These are phyloP conservation scores for Myochromella boudieri DNA, from an alignment of 768 basidiomycete species.

Conservation along the genomic window DNA sequence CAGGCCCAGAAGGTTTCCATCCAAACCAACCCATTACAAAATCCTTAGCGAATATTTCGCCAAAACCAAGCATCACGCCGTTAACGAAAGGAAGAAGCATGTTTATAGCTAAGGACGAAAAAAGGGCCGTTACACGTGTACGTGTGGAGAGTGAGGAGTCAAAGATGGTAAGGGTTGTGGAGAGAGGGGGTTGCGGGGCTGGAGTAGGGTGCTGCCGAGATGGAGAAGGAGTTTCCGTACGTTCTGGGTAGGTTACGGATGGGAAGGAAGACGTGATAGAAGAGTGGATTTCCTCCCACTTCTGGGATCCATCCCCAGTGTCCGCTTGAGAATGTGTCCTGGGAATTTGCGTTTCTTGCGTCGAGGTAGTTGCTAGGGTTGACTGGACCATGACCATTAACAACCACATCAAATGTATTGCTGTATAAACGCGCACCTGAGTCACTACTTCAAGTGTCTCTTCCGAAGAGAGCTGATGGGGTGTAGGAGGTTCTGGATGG, in stretches of 20 bases:
- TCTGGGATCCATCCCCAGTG: constrained; percentile 48
- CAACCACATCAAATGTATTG: neutral
- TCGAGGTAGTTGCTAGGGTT: constrained; percentile 15
- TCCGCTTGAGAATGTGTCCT: constrained; percentile 36
- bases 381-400: constrained; percentile 9
- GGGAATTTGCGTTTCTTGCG: constrained; percentile 15
- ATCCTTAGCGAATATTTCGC: constrained; percentile 87
- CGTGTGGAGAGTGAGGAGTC: constrained; percentile 63
- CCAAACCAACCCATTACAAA: constrained; percentile 60
- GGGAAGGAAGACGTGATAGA: constrained; percentile 68
- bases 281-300: constrained; percentile 74
- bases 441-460: constrained; percentile 37
- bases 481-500: constrained; percentile 14
- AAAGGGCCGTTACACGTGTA: constrained; percentile 66
- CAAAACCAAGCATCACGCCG: constrained; percentile 95
- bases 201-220: constrained; percentile 21
- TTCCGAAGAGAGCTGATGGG: constrained; percentile 40
- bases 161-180: constrained; percentile 70
- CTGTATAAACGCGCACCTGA: constrained; percentile 24
- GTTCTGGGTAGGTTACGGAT: constrained; percentile 75
- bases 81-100: constrained; percentile 86
- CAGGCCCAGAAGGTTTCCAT: constrained; percentile 38
- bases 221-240: constrained; percentile 52
- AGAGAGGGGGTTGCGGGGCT: constrained; percentile 30
- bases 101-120: constrained; percentile 81